These are phyloP conservation scores for Sanghuangporus sanghuang DNA, from an alignment of 1,284 basidiomycete species.

Conservation along the genomic window DNA sequence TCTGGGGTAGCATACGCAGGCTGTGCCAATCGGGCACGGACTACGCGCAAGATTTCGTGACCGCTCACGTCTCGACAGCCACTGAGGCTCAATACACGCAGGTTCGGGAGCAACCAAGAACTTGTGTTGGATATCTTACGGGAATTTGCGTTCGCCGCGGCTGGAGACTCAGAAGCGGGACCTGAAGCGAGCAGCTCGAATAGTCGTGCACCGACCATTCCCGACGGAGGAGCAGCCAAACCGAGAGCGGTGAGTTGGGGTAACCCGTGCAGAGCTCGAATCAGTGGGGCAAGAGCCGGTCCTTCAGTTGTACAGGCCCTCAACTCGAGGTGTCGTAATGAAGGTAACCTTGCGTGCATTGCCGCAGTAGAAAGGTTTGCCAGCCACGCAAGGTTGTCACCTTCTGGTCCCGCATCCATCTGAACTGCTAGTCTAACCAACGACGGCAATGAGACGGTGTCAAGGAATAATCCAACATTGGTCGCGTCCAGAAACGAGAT, in stretches of 20 bases:
- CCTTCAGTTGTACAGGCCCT: slow-evolving; percentile 29
- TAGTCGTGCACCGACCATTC: slow-evolving; percentile 25
- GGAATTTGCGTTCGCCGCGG: neutral
- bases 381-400: slow-evolving; percentile 31
- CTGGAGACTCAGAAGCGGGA: slow-evolving; percentile 5
- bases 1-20: neutral
- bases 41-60: slow-evolving; percentile 29
- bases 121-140: slow-evolving; percentile 6
- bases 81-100: slow-evolving; percentile 28
- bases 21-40: slow-evolving; percentile 20
- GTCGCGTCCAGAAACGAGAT: slow-evolving; percentile 27
- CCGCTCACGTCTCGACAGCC: slow-evolving; percentile 29
- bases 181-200: slow-evolving; percentile 28
- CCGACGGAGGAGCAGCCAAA: slow-evolving; percentile 26
- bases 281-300: slow-evolving; percentile 26
- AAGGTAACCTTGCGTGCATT: slow-evolving; percentile 23
- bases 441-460: slow-evolving; percentile 25
- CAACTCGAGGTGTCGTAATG: slow-evolving; percentile 28
- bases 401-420: slow-evolving; percentile 26
- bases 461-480: slow-evolving; percentile 28
- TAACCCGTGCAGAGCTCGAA: slow-evolving; percentile 28
- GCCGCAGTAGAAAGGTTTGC: slow-evolving; percentile 23
- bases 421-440: slow-evolving; percentile 27
- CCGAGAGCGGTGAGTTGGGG: slow-evolving; percentile 29
- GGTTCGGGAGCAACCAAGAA: slow-evolving; percentile 28